Evolutionary conservation across 225 moss, liverwort and hornwort species (phyloP).

Genomic region (Lunularia cruciata): DNA sequence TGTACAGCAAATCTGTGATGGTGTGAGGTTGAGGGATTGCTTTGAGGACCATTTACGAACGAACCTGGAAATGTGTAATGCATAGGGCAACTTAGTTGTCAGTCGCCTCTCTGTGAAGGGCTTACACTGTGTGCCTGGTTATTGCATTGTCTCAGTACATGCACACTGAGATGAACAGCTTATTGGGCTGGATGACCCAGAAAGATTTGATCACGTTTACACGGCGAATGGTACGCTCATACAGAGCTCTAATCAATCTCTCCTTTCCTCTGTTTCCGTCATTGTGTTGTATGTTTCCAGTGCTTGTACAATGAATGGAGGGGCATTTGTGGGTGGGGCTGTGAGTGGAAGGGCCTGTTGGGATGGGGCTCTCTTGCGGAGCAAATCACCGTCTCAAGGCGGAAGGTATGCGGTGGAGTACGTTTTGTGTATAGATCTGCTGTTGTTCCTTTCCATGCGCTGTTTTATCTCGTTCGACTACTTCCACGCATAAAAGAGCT

Average conservation of each 20-base stretch:
- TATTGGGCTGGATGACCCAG: constrained; percentile 89
- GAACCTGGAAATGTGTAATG: background rate
- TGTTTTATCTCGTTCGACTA: background rate
- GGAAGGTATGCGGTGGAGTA: constrained; percentile 59
- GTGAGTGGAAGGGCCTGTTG: constrained; percentile 57
- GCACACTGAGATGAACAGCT: constrained; percentile 86
- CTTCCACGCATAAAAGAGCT: background rate
- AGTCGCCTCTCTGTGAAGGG: background rate
- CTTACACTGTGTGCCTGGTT: constrained; percentile 41
- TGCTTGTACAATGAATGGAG: constrained; percentile 92
- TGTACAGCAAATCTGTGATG: background rate
- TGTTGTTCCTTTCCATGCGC: background rate
- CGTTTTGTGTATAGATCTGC: constrained; percentile 7
- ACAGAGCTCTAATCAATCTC: constrained; percentile 43
- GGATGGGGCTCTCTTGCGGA: constrained; percentile 68
- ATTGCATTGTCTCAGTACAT: constrained; percentile 68
- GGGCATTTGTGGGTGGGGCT: constrained; percentile 75
- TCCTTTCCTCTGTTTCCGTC: constrained; percentile 44
- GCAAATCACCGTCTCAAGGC: constrained; percentile 59
- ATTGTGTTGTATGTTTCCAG: constrained; percentile 41
- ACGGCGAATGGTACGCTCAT: constrained; percentile 68
- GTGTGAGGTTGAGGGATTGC: background rate
- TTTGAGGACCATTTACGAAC: background rate
- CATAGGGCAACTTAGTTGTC: constrained; percentile 7
- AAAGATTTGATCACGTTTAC: constrained; percentile 69